Base-by-base conservation (phyloP, 148 eudicot genomes). In the Heliosperma pusillum region DNA sequence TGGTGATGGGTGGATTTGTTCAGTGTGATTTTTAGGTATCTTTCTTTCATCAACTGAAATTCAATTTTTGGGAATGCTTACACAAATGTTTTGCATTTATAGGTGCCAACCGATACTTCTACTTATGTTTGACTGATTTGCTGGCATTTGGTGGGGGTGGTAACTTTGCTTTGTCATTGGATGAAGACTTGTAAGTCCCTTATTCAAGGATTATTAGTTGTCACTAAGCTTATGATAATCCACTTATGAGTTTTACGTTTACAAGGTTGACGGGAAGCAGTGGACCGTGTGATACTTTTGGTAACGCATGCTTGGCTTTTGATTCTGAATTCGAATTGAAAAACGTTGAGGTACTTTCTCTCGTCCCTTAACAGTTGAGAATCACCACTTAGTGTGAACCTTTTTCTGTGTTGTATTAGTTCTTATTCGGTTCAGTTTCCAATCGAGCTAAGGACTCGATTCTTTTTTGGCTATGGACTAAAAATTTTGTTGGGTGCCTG, bases 241-340 rank as follows among this genome's bases (percentile, higher is more conserved):
- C 13, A 26, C 60, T 78, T 58, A 61, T 17, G 17, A 19, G 44
- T 16, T 61, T 63, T 36, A 74, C 25, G 22, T 33, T 67, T 61
- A n/a, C 25, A 53, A 86, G 99, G 87, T 85, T 95, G 85, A 77
- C 74, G 33, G 97, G 99, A 82, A 87, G 85, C 57, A 95, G 99
- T 87, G 97, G 99, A 77, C 88, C 94, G 50, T 95, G 92, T 79
- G 96, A 92, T 64, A 95, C 99, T 53, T 95, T 89, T 83, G 99
- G 97, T 71, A 92, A 85, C 77, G 76, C 80, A 69, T 88, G 96
- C 82, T 82, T 95, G 79, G 94, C 99, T 74, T 91, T 89, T 72
- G 87, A 84, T 85, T 80, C 87, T 64, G 93, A 90, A 64, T 95
- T 92, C 71, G 89, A 88, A 59, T 45, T 92, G 84, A 92, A 92